phyloP scores from a whole-genome alignment of 1,284 basidiomycete genomes.

The Rhodotorula sp. region DNA sequence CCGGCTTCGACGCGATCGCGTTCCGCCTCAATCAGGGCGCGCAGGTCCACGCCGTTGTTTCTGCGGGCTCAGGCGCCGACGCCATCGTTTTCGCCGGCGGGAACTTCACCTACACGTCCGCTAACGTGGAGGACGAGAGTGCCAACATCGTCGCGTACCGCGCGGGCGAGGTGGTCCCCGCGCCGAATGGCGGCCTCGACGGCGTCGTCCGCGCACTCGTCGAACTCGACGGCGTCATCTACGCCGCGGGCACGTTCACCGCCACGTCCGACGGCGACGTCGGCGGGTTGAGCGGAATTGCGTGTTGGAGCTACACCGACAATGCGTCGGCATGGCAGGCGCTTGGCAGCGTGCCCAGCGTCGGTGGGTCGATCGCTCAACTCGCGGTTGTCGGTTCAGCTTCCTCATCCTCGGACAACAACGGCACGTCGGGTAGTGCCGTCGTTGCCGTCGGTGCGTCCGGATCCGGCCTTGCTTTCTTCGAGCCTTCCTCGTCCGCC shows the following conservation, averaged over 20 bases:
- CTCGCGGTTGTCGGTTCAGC: slow-evolving; percentile 48
- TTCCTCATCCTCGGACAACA: background rate
- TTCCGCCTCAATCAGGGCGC: slow-evolving; percentile 38
- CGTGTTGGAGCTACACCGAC: slow-evolving; percentile 34
- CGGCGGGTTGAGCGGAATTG: slow-evolving; percentile 56
- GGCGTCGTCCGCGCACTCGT: slow-evolving; percentile 47
- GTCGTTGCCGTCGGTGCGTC: slow-evolving; percentile 30
- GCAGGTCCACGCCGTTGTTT: slow-evolving; percentile 61
- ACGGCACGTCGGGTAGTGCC: slow-evolving; percentile 15
- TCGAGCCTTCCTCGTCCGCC: slow-evolving; percentile 12
- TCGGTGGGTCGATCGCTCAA: slow-evolving; percentile 74
- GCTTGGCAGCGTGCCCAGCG: slow-evolving; percentile 60
- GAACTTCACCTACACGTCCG: slow-evolving; percentile 59
- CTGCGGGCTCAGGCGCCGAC: slow-evolving; percentile 57
- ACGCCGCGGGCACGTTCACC: slow-evolving; percentile 81
- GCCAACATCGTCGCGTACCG: slow-evolving; percentile 72
- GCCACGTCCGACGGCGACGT: slow-evolving; percentile 74
- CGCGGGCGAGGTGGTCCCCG: slow-evolving; percentile 50
- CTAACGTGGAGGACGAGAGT: slow-evolving; percentile 48
- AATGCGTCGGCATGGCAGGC: slow-evolving; percentile 45
- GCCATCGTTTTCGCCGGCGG: slow-evolving; percentile 71
- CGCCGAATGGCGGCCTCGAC: slow-evolving; percentile 50
- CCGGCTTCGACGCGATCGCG: slow-evolving; percentile 31
- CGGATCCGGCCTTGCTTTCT: slow-evolving; percentile 32
- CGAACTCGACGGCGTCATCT: slow-evolving; percentile 59